phyloP scores from a whole-genome alignment of 228 moss, liverwort and hornwort species.

The Sphagnum fallax region DNA sequence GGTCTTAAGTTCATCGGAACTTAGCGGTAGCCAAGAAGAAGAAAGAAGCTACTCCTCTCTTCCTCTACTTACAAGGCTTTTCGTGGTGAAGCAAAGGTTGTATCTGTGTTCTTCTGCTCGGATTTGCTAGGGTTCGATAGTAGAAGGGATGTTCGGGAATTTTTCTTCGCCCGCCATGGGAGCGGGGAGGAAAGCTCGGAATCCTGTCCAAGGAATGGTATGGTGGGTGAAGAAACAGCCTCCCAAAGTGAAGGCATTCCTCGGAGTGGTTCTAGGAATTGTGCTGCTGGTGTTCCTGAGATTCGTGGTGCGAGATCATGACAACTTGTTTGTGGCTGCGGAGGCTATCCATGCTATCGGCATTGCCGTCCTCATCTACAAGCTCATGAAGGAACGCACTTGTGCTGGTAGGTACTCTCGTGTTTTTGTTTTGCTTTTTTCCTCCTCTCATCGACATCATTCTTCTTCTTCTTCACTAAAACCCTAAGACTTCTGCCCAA shows the following conservation, averaged over 20 bases:
- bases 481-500: too few relatives aligned
- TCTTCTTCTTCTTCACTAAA: too few relatives aligned
- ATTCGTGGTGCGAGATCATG: constrained; percentile 84
- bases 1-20: too few relatives aligned
- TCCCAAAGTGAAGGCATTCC: constrained; percentile 59
- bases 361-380: constrained; percentile 82
- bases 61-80: too few relatives aligned
- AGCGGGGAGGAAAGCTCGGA: constrained; percentile 38
- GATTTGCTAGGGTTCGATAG: too few relatives aligned
- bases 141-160: too few relatives aligned
- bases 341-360: constrained; percentile 80
- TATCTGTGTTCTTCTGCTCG: too few relatives aligned
- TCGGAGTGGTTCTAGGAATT: constrained; percentile 65
- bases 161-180: constrained; percentile 32
- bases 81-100: too few relatives aligned
- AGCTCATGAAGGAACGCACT: constrained; percentile 85
- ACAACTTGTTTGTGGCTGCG: constrained; percentile 90
- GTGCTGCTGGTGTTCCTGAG: constrained; percentile 57
- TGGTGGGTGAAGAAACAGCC: constrained; percentile 96
- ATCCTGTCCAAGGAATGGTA: constrained; percentile 78
- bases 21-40: too few relatives aligned
- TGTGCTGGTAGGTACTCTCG: constrained; percentile 52
- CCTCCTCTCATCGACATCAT: too few relatives aligned
- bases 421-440: neutral
- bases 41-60: too few relatives aligned